Conservation (phyloP, 2,329 filamentous ascomycete species). For the Fusarium sp. region DNA sequence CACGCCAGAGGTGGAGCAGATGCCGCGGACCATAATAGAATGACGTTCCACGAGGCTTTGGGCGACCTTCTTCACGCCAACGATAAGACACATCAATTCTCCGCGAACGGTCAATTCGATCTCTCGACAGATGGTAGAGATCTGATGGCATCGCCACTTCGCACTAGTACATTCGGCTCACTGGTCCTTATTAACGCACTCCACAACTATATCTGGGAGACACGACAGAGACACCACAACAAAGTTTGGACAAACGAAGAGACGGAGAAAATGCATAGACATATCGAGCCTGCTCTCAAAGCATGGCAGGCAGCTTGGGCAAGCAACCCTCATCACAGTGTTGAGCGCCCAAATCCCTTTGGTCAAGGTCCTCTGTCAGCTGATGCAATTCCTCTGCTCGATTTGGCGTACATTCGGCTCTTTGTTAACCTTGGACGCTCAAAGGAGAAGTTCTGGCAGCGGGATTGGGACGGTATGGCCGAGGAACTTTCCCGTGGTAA, state of each 20-base stretch:
- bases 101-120: constrained; percentile 33
- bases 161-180: constrained; percentile 91
- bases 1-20: constrained; percentile 78
- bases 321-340: constrained; percentile 83
- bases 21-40: constrained; percentile 75
- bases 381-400: constrained; percentile 89
- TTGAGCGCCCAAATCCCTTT: constrained; percentile 87
- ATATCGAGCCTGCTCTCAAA: constrained; percentile 92
- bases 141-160: constrained; percentile 71
- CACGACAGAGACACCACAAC: constrained; percentile 87
- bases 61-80: constrained; percentile 84
- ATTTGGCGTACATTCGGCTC: constrained; percentile 90
- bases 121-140: constrained; percentile 51
- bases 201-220: constrained; percentile 99
- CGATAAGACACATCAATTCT: constrained; percentile 67
- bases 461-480: constrained; percentile 92
- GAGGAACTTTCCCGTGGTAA: constrained; percentile 84
- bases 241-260: constrained; percentile 92
- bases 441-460: constrained; percentile 93
- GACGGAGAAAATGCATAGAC: constrained; percentile 94
- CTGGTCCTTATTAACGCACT: constrained; percentile 92
- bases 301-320: constrained; percentile 96
- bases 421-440: constrained; percentile 93
- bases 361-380: constrained; percentile 85
- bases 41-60: constrained; percentile 85